Evolutionary conservation across 2,329 filamentous ascomycete species (phyloP), one percentile per base, ranked within the genome.

Genomic region (Cryphonectria japonica): DNA sequence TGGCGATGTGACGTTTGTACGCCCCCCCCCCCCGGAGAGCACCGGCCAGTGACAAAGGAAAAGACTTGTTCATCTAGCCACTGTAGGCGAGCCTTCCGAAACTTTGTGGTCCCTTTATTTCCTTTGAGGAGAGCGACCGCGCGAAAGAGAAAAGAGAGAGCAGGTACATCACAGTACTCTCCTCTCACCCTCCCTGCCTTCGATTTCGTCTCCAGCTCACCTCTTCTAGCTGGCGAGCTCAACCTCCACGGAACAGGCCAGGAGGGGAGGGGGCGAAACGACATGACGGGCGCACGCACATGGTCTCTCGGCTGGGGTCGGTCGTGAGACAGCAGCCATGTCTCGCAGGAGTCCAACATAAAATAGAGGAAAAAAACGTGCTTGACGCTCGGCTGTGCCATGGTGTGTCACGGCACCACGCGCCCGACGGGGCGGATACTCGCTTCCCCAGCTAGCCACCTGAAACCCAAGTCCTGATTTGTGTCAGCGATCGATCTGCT

Each of bases 281-380:
- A 61, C 59, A 29, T 50, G 50, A 46, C 19, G 26, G n/a, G 43
- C 43, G 39, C 39, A 39, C 59, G 32, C 61, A 8, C 54, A 16
- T 19, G 41, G 52, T 34, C 34, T 59, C 60, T 60, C 46, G 37
- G 34, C 59, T 34, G 54, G 22, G 41, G 54, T 34, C 54, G 19
- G 61, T n/a, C 19, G 22, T 39, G 22, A 32, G 57, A 46, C 26
- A 13, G 19, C 52, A 34, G 67, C 41, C 39, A 50, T 29, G 70
- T 72, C 59, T 70, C 59, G 68, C 70, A 72, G 54, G 22, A 54
- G 32, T 11, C 9, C 70, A 72, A 72, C 70, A 67, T 72, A 50
- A 22, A 34, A 34, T 6, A 34, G 3, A 34, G 9, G 1, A 39
- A 54, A 61, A 70, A 72, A 72, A 72, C 70, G 70, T 72, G 70